Evolutionary conservation across 345 rosid genomes (phyloP).

Genomic region (Geranium rotundifolium): DNA sequence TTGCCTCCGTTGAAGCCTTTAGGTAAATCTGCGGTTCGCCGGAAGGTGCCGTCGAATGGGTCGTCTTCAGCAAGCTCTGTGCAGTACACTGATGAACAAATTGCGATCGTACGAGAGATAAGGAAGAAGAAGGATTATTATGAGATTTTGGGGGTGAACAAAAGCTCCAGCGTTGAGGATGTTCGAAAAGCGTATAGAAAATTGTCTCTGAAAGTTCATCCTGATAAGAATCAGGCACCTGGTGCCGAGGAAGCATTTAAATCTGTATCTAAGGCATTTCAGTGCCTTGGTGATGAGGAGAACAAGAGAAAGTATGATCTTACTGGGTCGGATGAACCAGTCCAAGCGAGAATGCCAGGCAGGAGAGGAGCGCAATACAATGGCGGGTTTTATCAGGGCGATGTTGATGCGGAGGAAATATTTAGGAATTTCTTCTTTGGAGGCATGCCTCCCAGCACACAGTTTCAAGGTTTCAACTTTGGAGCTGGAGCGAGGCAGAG

Average conservation of each 20-base stretch:
- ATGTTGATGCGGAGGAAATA: slow-evolving; percentile 83
- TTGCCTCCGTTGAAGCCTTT: slow-evolving; percentile 18
- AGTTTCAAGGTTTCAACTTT: slow-evolving; percentile 57
- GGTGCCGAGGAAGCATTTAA: slow-evolving; percentile 94
- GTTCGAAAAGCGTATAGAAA: slow-evolving; percentile 74
- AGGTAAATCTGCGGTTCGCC: slow-evolving; percentile 47
- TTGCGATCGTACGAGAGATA: slow-evolving; percentile 56
- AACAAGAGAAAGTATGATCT: slow-evolving; percentile 58
- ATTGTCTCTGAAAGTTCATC: slow-evolving; percentile 84
- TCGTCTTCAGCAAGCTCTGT: slow-evolving; percentile 28
- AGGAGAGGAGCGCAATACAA: slow-evolving; percentile 33
- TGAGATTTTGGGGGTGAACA: slow-evolving; percentile 71
- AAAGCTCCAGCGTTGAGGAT: slow-evolving; percentile 61
- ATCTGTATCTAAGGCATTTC: slow-evolving; percentile 82
- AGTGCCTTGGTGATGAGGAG: slow-evolving; percentile 73
- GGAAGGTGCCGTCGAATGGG: slow-evolving; percentile 28
- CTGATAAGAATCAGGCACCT: slow-evolving; percentile 87
- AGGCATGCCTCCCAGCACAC: slow-evolving; percentile 67
- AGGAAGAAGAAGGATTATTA: slow-evolving; percentile 77
- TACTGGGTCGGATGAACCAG: slow-evolving; percentile 67
- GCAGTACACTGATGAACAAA: slow-evolving; percentile 60
- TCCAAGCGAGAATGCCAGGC: slow-evolving; percentile 34
- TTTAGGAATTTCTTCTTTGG: slow-evolving; percentile 90
- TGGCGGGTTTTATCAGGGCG: slow-evolving; percentile 53
- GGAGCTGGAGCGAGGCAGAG: slow-evolving; percentile 55